Evolutionary conservation across 1,284 basidiomycete genomes (phyloP).

Genomic region (Boletellus deceptivus): DNA sequence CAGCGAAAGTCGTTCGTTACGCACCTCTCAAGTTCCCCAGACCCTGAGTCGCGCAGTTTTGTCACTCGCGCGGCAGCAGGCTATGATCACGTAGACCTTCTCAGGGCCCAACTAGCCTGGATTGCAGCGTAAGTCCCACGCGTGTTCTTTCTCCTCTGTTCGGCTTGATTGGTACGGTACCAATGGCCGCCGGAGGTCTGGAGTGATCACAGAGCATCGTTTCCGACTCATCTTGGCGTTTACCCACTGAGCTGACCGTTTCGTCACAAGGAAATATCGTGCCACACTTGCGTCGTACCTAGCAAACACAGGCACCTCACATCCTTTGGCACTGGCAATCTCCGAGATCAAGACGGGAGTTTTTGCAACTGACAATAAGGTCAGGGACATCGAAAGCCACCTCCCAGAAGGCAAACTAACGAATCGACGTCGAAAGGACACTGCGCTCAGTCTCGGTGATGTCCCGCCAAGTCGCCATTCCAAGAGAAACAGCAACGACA

Average conservation of each 20-base stretch:
- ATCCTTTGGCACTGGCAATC: slow-evolving; percentile 29
- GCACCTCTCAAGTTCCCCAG: background rate
- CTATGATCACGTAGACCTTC: slow-evolving; percentile 6
- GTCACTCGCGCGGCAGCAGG: background rate
- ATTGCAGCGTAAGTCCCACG: slow-evolving; percentile 19
- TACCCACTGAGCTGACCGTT: background rate
- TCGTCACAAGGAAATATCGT: slow-evolving; percentile 35
- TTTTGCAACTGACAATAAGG: background rate
- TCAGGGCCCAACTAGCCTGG: slow-evolving; percentile 15
- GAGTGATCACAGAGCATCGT: background rate
- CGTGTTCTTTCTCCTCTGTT: background rate
- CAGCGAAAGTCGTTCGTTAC: slow-evolving; percentile 20
- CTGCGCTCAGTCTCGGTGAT: background rate
- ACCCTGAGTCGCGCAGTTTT: background rate
- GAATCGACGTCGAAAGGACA: slow-evolving; percentile 10
- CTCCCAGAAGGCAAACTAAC: slow-evolving; percentile 1
- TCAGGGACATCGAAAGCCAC: background rate
- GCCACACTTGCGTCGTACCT: slow-evolving; percentile 38
- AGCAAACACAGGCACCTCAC: slow-evolving; percentile 38
- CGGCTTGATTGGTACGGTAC: background rate
- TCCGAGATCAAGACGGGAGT: slow-evolving; percentile 5
- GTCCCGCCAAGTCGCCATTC: background rate
- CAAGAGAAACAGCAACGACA: slow-evolving; percentile 14
- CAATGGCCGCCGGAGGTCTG: background rate
- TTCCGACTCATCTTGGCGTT: background rate